Evolutionary conservation across 2,329 filamentous ascomycete species (phyloP), one percentile per base, ranked within the genome.

Genomic region (Cladorrhinum sp.): DNA sequence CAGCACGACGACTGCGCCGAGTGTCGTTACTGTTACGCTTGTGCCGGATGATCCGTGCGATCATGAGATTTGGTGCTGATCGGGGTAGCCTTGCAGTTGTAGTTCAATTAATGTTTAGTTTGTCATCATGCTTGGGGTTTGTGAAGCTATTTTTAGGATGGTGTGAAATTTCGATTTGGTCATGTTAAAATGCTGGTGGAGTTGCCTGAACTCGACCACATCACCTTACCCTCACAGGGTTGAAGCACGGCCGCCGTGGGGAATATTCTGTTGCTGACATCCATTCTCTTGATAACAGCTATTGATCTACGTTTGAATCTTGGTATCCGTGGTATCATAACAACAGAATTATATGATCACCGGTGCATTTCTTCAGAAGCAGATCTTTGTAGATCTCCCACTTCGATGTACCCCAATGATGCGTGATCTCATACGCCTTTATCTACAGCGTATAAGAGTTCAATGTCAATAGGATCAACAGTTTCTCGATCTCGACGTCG

Each of bases 1-100:
- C 9, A 24, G 63, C 7, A 54, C 64, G 8, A 58, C 63, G 2
- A 63, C 63, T 8, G 52, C 60, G 16, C 20, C 60, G 16, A 46
- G 62, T 14, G 50, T 65, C 5, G 61, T 62, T 5, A 70, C 66
- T 2, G 54, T 69, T 7, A 69, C 68, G 0, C 50, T 70, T 48
- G 50, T 62, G n/a, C 67, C 68, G 10, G 67, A 69, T 48, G 66
- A 70, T 36, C 68, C 68, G 1, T 67, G 65, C 53, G 55, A 67
- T 10, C 50, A 66, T 23, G 57, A 64, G 21, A 62, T 57, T 42
- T 60, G 61, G 52, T 65, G 65, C 42, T 66, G 42, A 46, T 18
- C n/a, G n/a, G n/a, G n/a, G n/a, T n/a, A n/a, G n/a, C n/a, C n/a
- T n/a, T n/a, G n/a, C n/a, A n/a, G n/a, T n/a, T n/a, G n/a, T n/a